A percentile compares a stretch with the other conserved stretches of the same genome.
These are phyloP conservation scores for Agrostemma githago DNA, from an alignment of 148 eudicot species.

Conservation along the genomic window DNA sequence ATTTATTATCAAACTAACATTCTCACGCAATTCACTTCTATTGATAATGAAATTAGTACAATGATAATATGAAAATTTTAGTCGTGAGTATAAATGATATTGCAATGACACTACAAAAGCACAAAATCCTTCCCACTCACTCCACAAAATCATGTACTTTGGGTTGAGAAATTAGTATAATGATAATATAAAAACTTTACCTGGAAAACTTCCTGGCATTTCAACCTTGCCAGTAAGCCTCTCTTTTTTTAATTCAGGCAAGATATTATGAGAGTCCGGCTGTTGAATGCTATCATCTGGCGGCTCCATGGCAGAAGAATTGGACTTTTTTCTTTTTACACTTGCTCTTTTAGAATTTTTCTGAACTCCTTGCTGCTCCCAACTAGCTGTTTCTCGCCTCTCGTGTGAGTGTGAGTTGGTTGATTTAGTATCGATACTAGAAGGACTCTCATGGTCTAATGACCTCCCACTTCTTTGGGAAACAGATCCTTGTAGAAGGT, in stretches of 20 bases:
- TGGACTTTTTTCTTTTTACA: conserved; percentile 58
- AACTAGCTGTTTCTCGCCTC: conserved; percentile 48
- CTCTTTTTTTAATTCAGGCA: conserved; percentile 38
- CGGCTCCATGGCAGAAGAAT: conserved; percentile 38
- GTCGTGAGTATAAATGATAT: not conserved
- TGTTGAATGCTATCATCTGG: conserved; percentile 41
- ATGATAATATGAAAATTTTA: too few species aligned
- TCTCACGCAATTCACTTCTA: not conserved
- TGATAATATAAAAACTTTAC: conserved; percentile 13
- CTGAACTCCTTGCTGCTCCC: conserved; percentile 58
- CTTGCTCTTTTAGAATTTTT: conserved; percentile 43
- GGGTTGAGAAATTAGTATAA: not conserved
- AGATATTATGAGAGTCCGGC: conserved; percentile 30
- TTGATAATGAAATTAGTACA: not conserved
- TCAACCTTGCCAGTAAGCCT: conserved; percentile 38
- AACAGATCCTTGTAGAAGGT: conserved; percentile 55
- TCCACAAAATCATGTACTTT: not conserved
- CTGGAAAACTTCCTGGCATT: conserved; percentile 36
- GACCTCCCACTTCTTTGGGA: conserved; percentile 54
- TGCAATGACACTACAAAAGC: not conserved
- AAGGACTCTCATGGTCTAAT: conserved; percentile 66
- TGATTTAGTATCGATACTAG: conserved; percentile 66
- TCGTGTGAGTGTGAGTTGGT: conserved; percentile 54
- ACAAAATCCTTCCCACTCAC: not conserved
- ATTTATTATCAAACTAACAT: not conserved